Conservation (phyloP, 2,329 filamentous ascomycete genomes). For the Penicillium sp. region DNA sequence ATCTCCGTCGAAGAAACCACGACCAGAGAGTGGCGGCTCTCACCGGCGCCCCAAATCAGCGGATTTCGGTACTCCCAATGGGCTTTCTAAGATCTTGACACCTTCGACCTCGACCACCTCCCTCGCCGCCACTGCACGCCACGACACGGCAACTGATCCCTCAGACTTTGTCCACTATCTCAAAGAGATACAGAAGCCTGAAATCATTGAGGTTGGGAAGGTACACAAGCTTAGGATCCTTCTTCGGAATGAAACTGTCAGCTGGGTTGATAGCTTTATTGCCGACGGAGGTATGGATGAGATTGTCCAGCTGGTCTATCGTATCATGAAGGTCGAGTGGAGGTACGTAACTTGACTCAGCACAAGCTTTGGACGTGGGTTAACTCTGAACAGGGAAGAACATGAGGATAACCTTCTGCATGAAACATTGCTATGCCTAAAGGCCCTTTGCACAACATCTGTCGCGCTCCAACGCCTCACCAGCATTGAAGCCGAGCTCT, state of each 20-base stretch:
- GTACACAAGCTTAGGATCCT: constrained; percentile 90
- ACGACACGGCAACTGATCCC: constrained; percentile 75
- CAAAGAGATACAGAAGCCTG: constrained; percentile 77
- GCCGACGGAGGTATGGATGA: constrained; percentile 89
- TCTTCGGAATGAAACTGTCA: constrained; percentile 90
- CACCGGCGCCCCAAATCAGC: constrained; percentile 74
- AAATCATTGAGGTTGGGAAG: constrained; percentile 89
- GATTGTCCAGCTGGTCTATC: constrained; percentile 81
- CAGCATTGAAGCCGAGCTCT: constrained; percentile 77
- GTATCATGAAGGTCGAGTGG: constrained; percentile 97
- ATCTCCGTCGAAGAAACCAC: constrained; percentile 76
- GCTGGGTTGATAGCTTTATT: constrained; percentile 94
- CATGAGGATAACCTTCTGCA: constrained; percentile 93
- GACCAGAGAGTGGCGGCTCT: constrained; percentile 67
- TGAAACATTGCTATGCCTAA: constrained; percentile 89
- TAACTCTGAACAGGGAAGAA: constrained; percentile 70
- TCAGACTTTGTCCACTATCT: constrained; percentile 87
- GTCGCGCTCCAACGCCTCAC: constrained; percentile 81
- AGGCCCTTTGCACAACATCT: constrained; percentile 90
- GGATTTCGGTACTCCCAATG: constrained; percentile 65
- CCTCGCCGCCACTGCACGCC: constrained; percentile 66
- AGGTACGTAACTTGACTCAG: constrained; percentile 62
- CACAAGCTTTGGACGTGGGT: constrained; percentile 7
- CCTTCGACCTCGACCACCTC: constrained; percentile 60
- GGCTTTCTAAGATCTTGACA: constrained; percentile 61